These are phyloP conservation scores for Silene conica DNA, from an alignment of 148 eudicot genomes.

Conservation along the genomic window DNA sequence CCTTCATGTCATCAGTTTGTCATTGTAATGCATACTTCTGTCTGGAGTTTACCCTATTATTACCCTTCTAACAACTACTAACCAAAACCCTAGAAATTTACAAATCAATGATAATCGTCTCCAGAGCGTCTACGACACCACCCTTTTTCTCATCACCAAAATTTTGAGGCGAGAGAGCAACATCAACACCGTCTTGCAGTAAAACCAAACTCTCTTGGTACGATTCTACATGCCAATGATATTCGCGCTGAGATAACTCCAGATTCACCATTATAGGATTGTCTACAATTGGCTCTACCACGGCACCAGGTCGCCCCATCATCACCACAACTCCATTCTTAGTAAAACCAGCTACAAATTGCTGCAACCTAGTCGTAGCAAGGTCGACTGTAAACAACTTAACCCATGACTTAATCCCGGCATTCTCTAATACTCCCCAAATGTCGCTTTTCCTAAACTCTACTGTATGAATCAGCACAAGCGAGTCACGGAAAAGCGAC, in stretches of 20 bases:
- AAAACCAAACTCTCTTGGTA: constrained; percentile 13
- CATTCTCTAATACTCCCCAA: constrained; percentile 14
- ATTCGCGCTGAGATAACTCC: not conserved
- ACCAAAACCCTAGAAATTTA: not conserved
- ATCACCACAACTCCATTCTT: constrained; percentile 4
- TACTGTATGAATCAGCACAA: not conserved
- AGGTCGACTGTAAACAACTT: not conserved
- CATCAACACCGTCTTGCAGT: not conserved
- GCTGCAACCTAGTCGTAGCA: not conserved
- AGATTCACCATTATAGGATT: not conserved
- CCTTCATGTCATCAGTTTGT: not conserved
- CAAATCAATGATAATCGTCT: not conserved
- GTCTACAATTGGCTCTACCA: not conserved
- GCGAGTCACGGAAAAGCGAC: not conserved
- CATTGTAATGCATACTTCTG: not conserved
- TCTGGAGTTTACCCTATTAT: not conserved
- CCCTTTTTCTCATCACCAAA: not conserved
- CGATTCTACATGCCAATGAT: constrained; percentile 5
- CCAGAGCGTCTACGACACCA: not conserved
- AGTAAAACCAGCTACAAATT: constrained; percentile 11
- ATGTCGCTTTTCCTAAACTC: not conserved
- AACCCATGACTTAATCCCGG: constrained; percentile 3
- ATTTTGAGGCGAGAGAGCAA: not conserved
- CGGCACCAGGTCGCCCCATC: not conserved
- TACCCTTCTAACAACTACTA: too few relatives aligned